phyloP scores from a whole-genome alignment of 352 stramenopile species.

The Globisporangium camurandrum region DNA sequence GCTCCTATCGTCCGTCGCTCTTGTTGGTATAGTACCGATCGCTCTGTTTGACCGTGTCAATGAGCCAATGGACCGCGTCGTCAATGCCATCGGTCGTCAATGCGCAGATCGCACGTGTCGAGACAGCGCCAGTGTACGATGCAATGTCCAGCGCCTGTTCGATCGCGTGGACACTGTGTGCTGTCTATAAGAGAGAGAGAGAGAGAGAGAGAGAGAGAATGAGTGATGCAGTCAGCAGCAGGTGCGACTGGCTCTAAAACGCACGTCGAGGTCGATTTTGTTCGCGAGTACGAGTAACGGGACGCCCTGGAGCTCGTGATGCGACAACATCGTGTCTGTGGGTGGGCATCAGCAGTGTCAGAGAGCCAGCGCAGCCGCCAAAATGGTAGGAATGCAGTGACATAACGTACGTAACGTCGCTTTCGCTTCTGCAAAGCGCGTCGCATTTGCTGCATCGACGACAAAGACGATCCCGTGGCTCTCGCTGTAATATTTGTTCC shows the following conservation, averaged over 20 bases:
- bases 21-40: slow-evolving; percentile 64
- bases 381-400: background rate
- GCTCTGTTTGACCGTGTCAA: slow-evolving; percentile 59
- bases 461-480: slow-evolving; percentile 90
- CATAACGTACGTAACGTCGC: slow-evolving; percentile 64
- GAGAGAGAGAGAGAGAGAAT: too few relatives aligned
- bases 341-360: too few relatives aligned
- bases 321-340: slow-evolving; percentile 77
- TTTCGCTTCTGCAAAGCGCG: slow-evolving; percentile 86
- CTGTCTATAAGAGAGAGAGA: slow-evolving; percentile 4
- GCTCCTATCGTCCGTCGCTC: slow-evolving; percentile 11
- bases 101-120: slow-evolving; percentile 49
- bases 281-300: slow-evolving; percentile 87
- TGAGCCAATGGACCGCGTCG: slow-evolving; percentile 63
- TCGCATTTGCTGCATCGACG: slow-evolving; percentile 80
- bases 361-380: background rate
- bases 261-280: slow-evolving; percentile 82
- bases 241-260: background rate
- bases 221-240: slow-evolving; percentile 13
- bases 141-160: slow-evolving; percentile 36
- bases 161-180: slow-evolving; percentile 32
- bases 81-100: slow-evolving; percentile 65
- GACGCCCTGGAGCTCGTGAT: slow-evolving; percentile 69
- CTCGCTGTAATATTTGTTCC: slow-evolving; percentile 93
- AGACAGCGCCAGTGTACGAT: slow-evolving; percentile 25